A percentile compares a stretch with the other conserved stretches of the same genome.
These are phyloP conservation scores for Vaccinium myrtillus DNA, from an alignment of 148 eudicot species.

Conservation along the genomic window DNA sequence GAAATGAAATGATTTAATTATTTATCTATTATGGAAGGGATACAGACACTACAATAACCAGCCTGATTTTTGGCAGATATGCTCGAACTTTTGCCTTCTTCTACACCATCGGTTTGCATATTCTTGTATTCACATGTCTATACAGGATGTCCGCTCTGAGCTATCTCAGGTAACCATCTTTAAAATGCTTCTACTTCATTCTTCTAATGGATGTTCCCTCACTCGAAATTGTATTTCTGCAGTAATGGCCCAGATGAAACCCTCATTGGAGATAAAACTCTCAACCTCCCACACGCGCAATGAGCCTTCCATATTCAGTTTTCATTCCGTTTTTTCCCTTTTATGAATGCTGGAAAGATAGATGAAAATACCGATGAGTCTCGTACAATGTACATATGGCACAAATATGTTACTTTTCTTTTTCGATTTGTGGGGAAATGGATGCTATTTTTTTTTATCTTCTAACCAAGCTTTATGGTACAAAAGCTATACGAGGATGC, in stretches of 20 bases:
- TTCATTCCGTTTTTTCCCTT: background rate
- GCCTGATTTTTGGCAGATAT: conserved; percentile 51
- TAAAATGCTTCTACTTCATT: background rate
- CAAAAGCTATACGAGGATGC: background rate
- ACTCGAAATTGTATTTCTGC: conserved; percentile 28
- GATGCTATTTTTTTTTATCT: background rate
- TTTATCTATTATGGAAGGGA: background rate
- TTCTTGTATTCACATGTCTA: conserved; percentile 91
- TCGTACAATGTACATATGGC: conserved; percentile 4
- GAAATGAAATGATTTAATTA: background rate
- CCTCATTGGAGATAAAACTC: conserved; percentile 30
- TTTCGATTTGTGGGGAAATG: background rate
- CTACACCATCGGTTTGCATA: conserved; percentile 95
- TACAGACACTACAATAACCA: background rate
- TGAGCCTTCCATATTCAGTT: background rate
- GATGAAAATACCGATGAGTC: background rate
- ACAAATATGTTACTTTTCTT: background rate
- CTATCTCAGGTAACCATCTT: conserved; percentile 70
- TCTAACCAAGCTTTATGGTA: background rate
- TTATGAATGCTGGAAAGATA: background rate
- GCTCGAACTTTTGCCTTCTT: conserved; percentile 95
- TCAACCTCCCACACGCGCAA: conserved; percentile 44
- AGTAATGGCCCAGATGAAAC: conserved; percentile 68
- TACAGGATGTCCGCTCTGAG: conserved; percentile 97
- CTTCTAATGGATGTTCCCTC: background rate